Conservation (phyloP, 768 basidiomycete species). For the Agrocybe praecox region DNA sequence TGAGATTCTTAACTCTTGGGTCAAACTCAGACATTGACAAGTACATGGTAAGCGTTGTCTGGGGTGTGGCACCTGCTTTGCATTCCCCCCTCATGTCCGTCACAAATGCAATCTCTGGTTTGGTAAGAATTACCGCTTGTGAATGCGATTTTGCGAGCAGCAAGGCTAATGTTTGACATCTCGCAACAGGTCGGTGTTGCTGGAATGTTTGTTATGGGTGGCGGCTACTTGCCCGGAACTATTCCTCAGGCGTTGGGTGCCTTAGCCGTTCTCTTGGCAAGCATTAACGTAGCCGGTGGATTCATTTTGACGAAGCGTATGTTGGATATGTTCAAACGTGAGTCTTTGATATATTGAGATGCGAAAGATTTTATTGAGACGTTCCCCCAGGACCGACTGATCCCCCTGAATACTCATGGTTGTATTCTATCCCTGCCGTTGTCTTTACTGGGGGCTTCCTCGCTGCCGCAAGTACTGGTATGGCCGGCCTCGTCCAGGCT, state of each 20-base stretch:
- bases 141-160: neutral
- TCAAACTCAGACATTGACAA: neutral
- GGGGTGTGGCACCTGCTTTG: constrained; percentile 86
- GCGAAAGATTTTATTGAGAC: neutral
- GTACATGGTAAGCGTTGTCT: constrained; percentile 62
- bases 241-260: constrained; percentile 81
- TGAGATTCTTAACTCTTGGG: constrained; percentile 7
- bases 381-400: constrained; percentile 64
- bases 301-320: constrained; percentile 91
- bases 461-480: constrained; percentile 80
- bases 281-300: constrained; percentile 87
- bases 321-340: constrained; percentile 92
- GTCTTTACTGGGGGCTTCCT: constrained; percentile 86
- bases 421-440: constrained; percentile 78
- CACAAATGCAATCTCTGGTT: constrained; percentile 85
- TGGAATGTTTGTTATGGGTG: constrained; percentile 90
- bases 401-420: constrained; percentile 86
- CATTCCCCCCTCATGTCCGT: constrained; percentile 93
- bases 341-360: constrained; percentile 13
- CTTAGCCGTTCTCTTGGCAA: constrained; percentile 82
- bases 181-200: constrained; percentile 69
- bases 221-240: constrained; percentile 81
- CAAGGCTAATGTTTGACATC: neutral
- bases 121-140: constrained; percentile 26
- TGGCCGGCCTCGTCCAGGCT: constrained; percentile 85